Conservation (phyloP, 2,329 filamentous ascomycete genomes). For the Chaetomiaceae sp. region DNA sequence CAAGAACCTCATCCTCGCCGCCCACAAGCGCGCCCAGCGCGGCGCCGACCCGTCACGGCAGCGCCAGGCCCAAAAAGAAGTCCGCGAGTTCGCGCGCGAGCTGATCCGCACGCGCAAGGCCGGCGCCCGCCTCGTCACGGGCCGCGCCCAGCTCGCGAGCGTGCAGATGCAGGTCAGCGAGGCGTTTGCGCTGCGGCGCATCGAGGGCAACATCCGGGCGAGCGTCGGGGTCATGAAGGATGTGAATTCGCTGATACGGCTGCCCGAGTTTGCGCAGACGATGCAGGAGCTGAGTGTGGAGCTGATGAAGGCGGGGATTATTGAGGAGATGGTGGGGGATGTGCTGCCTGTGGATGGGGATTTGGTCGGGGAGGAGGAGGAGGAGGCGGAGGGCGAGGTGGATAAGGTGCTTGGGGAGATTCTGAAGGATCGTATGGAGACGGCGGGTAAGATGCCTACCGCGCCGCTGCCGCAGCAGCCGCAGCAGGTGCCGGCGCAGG, state of each 20-base stretch:
- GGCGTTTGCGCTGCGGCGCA: conserved; percentile 91
- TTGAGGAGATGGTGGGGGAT: conserved; percentile 95
- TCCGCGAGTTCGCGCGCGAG: conserved; percentile 83
- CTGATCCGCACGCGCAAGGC: conserved; percentile 79
- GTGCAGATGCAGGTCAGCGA: conserved; percentile 98
- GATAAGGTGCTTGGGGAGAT: conserved; percentile 92
- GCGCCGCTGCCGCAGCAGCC: conserved; percentile 50
- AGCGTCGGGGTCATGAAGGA: conserved; percentile 96
- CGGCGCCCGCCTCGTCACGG: conserved; percentile 69
- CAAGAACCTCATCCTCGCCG: conserved; percentile 76
- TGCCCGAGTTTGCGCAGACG: conserved; percentile 82
- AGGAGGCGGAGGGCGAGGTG: conserved; percentile 73
- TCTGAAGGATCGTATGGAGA: conserved; percentile 73
- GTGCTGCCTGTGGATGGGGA: conserved; percentile 71
- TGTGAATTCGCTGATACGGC: conserved; percentile 76
- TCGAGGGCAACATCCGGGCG: conserved; percentile 83
- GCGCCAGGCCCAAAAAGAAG: conserved; percentile 74
- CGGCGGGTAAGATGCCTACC: conserved; percentile 52
- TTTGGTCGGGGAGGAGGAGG: conserved; percentile 68
- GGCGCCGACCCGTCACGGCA: conserved; percentile 69
- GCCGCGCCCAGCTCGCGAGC: conserved; percentile 84
- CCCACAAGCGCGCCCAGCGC: conserved; percentile 74
- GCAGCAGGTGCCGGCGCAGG: conserved; percentile 46
- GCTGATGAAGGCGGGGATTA: conserved; percentile 90
- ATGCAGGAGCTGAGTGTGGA: conserved; percentile 87